Evolutionary conservation across 352 stramenopile species (phyloP).

Genomic region (Pythium myriotylum): DNA sequence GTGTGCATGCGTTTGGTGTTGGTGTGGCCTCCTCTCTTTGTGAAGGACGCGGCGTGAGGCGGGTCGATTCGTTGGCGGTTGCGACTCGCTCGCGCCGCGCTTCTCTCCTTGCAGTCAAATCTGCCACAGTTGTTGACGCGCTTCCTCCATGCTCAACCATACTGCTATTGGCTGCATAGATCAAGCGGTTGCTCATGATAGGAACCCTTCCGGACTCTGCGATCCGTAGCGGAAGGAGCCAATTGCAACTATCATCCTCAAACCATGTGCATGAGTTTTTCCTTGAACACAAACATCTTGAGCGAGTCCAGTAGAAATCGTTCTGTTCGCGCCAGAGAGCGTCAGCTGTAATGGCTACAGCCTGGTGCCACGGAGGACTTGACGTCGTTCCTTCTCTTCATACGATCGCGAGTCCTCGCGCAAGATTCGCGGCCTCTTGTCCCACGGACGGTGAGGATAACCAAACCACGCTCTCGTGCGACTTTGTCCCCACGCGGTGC

Average conservation of each 20-base stretch:
- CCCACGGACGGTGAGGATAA: too few species aligned
- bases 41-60: too few species aligned
- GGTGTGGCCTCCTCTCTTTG: slow-evolving; percentile 6
- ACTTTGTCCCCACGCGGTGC: too few species aligned
- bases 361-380: too few species aligned
- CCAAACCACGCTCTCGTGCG: too few species aligned
- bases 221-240: slow-evolving; percentile 80
- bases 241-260: slow-evolving; percentile 78
- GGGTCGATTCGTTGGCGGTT: too few species aligned
- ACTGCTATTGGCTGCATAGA: slow-evolving; percentile 90
- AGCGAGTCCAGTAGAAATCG: not conserved
- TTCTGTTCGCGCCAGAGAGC: not conserved
- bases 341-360: too few species aligned
- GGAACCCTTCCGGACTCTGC: slow-evolving; percentile 80
- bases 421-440: too few species aligned
- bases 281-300: not conserved
- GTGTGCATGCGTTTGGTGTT: slow-evolving; percentile 14
- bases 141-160: slow-evolving; percentile 61
- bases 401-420: too few species aligned
- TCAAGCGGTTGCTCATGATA: slow-evolving; percentile 90
- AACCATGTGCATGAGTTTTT: not conserved
- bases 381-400: too few species aligned
- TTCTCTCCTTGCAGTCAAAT: slow-evolving; percentile 63
- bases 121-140: slow-evolving; percentile 85
- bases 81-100: not conserved